These are phyloP conservation scores for Avena sativa DNA, from an alignment of 176 grass and related monocot genomes.

Conservation along the genomic window DNA sequence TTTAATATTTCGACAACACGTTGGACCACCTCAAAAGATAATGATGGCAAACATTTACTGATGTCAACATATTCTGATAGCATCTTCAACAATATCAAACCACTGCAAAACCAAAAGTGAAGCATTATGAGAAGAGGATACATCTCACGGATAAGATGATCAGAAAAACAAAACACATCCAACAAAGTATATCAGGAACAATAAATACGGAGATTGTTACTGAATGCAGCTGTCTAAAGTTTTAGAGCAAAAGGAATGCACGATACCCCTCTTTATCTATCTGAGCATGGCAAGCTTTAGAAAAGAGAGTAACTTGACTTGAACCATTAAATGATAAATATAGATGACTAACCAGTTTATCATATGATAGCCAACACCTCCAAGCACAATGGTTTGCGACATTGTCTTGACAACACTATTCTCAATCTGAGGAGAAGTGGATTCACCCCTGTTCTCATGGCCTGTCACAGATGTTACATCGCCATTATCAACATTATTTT, in stretches of 20 bases:
- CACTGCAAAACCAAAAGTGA: slow-evolving; percentile 61
- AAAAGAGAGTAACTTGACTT: slow-evolving; percentile 15
- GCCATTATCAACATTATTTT: slow-evolving; percentile 60
- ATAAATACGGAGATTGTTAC: slow-evolving; percentile 28
- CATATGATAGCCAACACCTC: slow-evolving; percentile 99
- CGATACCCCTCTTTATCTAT: neutral
- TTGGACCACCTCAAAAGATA: slow-evolving; percentile 96
- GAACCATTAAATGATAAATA: slow-evolving; percentile 35
- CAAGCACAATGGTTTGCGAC: slow-evolving; percentile 76
- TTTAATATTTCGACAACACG: slow-evolving; percentile 97
- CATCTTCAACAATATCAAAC: slow-evolving; percentile 98
- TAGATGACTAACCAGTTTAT: slow-evolving; percentile 97
- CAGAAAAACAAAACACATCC: slow-evolving; percentile 30
- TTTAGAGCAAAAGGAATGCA: slow-evolving; percentile 24
- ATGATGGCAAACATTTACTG: slow-evolving; percentile 92
- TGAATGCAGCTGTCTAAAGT: slow-evolving; percentile 18
- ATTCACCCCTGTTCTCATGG: slow-evolving; percentile 63
- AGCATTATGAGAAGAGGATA: slow-evolving; percentile 15
- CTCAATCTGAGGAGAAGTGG: slow-evolving; percentile 61
- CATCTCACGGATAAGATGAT: neutral
- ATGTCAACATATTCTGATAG: slow-evolving; percentile 96
- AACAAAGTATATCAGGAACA: slow-evolving; percentile 21
- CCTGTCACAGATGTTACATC: slow-evolving; percentile 47
- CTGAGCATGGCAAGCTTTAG: slow-evolving; percentile 14
- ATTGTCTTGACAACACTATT: slow-evolving; percentile 54